These are phyloP conservation scores for Hypoxylon sp. DNA, from an alignment of 2,329 filamentous ascomycete genomes.

Conservation along the genomic window DNA sequence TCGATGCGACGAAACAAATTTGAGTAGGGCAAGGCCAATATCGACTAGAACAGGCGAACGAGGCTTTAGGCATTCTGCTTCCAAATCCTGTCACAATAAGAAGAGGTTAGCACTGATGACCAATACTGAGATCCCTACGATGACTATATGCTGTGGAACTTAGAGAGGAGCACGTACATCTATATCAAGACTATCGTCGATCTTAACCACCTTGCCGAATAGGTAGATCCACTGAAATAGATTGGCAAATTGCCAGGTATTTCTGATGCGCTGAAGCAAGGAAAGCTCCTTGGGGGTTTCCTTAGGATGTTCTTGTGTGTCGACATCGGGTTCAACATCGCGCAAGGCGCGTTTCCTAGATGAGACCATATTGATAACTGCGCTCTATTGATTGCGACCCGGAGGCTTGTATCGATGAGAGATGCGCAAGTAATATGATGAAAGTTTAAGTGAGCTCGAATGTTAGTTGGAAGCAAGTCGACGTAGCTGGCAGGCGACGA, in stretches of 20 bases:
- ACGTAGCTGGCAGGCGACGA: constrained; percentile 8
- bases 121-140: not conserved
- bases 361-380: constrained; percentile 58
- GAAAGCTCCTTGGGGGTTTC: constrained; percentile 53
- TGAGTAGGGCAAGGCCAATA: constrained; percentile 88
- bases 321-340: constrained; percentile 58
- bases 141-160: constrained; percentile 1
- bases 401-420: constrained; percentile 6
- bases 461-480: constrained; percentile 9
- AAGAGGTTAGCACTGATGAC: constrained; percentile 20
- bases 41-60: constrained; percentile 81
- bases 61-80: constrained; percentile 88
- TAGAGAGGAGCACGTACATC: constrained; percentile 72
- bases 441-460: constrained; percentile 1
- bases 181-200: constrained; percentile 89
- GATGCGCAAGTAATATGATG: constrained; percentile 20
- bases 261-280: constrained; percentile 79
- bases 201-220: constrained; percentile 90
- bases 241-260: constrained; percentile 96
- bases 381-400: constrained; percentile 24
- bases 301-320: constrained; percentile 42
- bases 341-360: constrained; percentile 65
- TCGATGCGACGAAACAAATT: constrained; percentile 93
- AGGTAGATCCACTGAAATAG: constrained; percentile 93
- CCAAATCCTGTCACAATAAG: constrained; percentile 76